Base-by-base conservation (phyloP, 2,329 filamentous ascomycete species). In the Davidsoniella australis region DNA sequence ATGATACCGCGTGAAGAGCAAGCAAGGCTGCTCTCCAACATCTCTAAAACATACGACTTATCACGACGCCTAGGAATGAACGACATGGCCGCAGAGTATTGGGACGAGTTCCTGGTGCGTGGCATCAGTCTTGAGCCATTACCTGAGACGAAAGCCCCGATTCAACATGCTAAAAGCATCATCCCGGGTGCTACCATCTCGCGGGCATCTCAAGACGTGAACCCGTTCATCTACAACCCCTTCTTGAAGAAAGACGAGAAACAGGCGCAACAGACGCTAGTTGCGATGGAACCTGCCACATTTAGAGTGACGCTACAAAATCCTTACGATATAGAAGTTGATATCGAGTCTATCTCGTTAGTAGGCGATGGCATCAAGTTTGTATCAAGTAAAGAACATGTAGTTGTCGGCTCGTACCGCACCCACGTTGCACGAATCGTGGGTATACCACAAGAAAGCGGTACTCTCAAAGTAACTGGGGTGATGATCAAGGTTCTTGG, bases 221-320 rank as follows among this genome's bases (percentile, higher is more conserved):
- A 91, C 54, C 91, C 91, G 0, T 94, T 98, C 57, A 84, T 98
- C 51, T 94, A 96, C 61, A 95, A 95, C 58, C 86, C 91, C 0
- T 96, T 95, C 58, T 66, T 87, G 17, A 86, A 87, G 62, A 72
- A 72, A 48, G 72, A 76, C 40, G 71, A 80, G 47, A 71, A 72
- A 20, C 68, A 71, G 1, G 68, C 74, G 10, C 78, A 87, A 52
- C 73, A 72, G 51, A 73, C 86, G 1, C 68, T 95, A 26, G 84
- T 96, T 17, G 79, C 85, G 4, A 80, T 79, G 14, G 88, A 96
- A 62, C 66, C 75, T 51, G 80, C 84, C 2, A 78, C 74, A 3
- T 94, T 95, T 63, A 75, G 76, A 56, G 73, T 96, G 26, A 87
- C 83, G 1, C 68, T 98, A 16, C 91, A 96, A 60, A 98, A 98